Percentiles rank a stretch among this genome's conserved stretches.
These are phyloP conservation scores for Coniochaeta hoffmannii DNA, from an alignment of 2,329 filamentous ascomycete species.

Conservation along the genomic window DNA sequence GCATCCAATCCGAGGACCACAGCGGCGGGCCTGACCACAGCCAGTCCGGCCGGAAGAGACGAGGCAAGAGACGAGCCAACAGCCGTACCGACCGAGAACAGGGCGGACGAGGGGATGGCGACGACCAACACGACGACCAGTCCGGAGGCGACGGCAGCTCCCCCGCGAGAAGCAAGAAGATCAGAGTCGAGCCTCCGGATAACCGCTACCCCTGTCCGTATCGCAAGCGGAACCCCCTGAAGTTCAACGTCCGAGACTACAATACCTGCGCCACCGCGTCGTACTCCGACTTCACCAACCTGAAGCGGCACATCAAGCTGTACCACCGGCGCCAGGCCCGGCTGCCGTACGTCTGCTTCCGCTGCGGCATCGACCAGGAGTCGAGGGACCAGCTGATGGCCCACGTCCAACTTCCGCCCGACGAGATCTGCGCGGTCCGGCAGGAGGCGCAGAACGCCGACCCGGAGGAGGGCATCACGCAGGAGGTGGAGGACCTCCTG, in stretches of 20 bases:
- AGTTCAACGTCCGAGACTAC: conserved; percentile 2
- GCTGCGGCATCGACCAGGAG: background rate
- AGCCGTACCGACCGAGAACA: background rate
- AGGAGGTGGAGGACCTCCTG: background rate
- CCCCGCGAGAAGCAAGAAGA: background rate
- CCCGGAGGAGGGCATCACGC: conserved; percentile 1
- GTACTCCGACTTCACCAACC: background rate
- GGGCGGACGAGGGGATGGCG: background rate
- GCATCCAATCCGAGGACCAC: background rate
- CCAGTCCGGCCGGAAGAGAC: background rate
- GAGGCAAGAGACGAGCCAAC: background rate
- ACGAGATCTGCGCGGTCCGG: background rate
- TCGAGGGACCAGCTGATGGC: background rate
- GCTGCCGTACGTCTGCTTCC: background rate
- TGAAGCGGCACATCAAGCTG: conserved; percentile 1
- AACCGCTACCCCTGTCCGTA: background rate
- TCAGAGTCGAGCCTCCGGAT: background rate
- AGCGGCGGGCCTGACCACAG: background rate
- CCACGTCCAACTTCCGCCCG: background rate
- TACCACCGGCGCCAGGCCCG: background rate
- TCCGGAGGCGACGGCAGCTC: background rate
- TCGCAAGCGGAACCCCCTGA: background rate
- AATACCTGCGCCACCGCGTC: background rate
- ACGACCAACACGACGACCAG: background rate
- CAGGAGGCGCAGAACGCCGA: background rate